These are phyloP conservation scores for Neurospora sp. DNA, from an alignment of 495 filamentous ascomycete species.

Conservation along the genomic window DNA sequence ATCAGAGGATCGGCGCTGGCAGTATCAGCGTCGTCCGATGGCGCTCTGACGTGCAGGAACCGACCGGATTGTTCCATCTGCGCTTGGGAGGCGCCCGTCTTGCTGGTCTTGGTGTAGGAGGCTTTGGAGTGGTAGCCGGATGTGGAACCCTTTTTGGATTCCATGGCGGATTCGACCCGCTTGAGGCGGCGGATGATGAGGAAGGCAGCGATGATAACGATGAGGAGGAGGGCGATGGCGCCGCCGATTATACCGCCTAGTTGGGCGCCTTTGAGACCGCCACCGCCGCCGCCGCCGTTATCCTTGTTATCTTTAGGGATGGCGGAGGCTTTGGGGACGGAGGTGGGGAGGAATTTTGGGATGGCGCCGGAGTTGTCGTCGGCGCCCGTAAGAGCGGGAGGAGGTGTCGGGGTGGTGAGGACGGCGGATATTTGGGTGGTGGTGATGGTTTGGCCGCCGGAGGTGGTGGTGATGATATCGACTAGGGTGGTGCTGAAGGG, in stretches of 20 bases:
- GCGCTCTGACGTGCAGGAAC: slow-evolving; percentile 10
- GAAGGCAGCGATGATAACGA: slow-evolving; percentile 25
- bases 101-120: background rate
- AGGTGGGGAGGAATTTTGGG: slow-evolving; percentile 29
- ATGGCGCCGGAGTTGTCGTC: slow-evolving; percentile 6
- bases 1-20: slow-evolving; percentile 18
- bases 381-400: slow-evolving; percentile 4
- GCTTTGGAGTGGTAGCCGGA: slow-evolving; percentile 12
- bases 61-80: slow-evolving; percentile 17
- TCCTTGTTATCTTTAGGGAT: slow-evolving; percentile 1
- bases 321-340: slow-evolving; percentile 26
- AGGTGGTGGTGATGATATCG: slow-evolving; percentile 23
- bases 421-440: slow-evolving; percentile 18
- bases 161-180: slow-evolving; percentile 17
- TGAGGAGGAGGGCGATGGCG: slow-evolving; percentile 26
- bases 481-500: slow-evolving; percentile 25
- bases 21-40: slow-evolving; percentile 11
- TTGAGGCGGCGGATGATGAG: slow-evolving; percentile 32
- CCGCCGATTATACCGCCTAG: slow-evolving; percentile 38
- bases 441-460: slow-evolving; percentile 17
- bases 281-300: background rate
- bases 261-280: slow-evolving; percentile 22
- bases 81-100: slow-evolving; percentile 4
- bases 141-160: slow-evolving; percentile 22
- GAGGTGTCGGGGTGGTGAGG: slow-evolving; percentile 18